Evolutionary conservation across 257 asterid genomes (phyloP).

Genomic region (Ajuga chamaepitys): DNA sequence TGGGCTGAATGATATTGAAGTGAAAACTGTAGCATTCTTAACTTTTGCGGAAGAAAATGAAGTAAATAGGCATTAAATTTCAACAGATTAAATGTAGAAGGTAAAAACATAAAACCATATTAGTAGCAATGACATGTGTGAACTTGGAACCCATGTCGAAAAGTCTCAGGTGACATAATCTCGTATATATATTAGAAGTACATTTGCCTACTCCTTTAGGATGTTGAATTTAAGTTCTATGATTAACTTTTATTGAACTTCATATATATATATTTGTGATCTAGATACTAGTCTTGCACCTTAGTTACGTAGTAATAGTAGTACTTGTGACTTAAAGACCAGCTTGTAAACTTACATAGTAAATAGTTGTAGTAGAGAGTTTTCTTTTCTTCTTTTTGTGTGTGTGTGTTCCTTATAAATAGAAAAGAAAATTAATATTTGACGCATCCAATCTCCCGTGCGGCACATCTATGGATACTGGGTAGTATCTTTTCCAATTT

Average conservation of each 20-base stretch:
- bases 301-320: neutral
- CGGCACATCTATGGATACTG: neutral
- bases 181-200: neutral
- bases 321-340: too few relatives aligned
- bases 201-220: neutral
- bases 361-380: neutral
- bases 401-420: too few relatives aligned
- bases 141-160: neutral
- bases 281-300: too few relatives aligned
- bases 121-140: neutral
- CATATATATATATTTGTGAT: neutral
- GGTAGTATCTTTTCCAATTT: neutral
- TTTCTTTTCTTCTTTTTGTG: neutral
- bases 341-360: neutral
- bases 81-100: too few relatives aligned
- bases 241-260: neutral
- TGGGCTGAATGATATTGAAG: too few relatives aligned
- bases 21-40: too few relatives aligned
- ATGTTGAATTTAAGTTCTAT: neutral
- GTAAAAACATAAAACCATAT: too few relatives aligned
- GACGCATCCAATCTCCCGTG: neutral
- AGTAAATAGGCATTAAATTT: too few relatives aligned
- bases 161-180: neutral
- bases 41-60: too few relatives aligned
- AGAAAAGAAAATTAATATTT: too few relatives aligned